Conservation (phyloP, 2,329 filamentous ascomycete species). For the Ilyonectria mors-panacis region DNA sequence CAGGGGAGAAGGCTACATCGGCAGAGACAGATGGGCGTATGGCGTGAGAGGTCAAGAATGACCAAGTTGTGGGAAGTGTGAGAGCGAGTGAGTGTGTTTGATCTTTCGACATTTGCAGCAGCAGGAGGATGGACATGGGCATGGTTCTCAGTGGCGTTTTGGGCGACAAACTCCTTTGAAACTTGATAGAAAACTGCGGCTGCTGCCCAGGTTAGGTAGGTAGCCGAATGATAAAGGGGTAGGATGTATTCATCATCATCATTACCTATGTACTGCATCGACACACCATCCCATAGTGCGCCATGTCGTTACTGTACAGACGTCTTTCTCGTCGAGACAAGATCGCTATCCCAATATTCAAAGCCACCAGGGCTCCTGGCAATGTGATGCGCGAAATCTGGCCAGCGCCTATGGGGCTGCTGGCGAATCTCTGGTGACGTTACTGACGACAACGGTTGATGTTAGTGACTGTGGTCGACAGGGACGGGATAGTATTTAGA, state of each 20-base stretch:
- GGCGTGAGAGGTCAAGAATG: slow-evolving; percentile 48
- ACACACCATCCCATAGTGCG: background rate
- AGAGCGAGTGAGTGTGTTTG: slow-evolving; percentile 10
- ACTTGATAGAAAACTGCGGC: slow-evolving; percentile 16
- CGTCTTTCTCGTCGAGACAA: no score
- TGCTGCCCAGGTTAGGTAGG: slow-evolving; percentile 14
- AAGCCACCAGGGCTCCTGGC: background rate
- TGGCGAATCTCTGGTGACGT: no score
- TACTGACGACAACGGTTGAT: no score
- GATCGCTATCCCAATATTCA: background rate
- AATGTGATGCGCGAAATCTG: no score
- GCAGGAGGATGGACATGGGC: slow-evolving; percentile 29
- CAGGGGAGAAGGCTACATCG: slow-evolving; percentile 66
- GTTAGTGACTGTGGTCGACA: no score
- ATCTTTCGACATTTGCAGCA: slow-evolving; percentile 17
- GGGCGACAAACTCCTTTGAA: slow-evolving; percentile 24
- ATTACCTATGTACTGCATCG: background rate
- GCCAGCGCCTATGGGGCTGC: no score
- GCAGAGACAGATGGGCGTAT: slow-evolving; percentile 68
- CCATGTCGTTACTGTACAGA: background rate
- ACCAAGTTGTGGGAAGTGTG: background rate
- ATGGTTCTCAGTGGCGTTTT: slow-evolving; percentile 35
- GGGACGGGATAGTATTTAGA: no score
- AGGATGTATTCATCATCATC: slow-evolving; percentile 4
- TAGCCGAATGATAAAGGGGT: slow-evolving; percentile 7